Base-by-base conservation (phyloP, 345 rosid genomes). In the Bruguiera sexangula region DNA sequence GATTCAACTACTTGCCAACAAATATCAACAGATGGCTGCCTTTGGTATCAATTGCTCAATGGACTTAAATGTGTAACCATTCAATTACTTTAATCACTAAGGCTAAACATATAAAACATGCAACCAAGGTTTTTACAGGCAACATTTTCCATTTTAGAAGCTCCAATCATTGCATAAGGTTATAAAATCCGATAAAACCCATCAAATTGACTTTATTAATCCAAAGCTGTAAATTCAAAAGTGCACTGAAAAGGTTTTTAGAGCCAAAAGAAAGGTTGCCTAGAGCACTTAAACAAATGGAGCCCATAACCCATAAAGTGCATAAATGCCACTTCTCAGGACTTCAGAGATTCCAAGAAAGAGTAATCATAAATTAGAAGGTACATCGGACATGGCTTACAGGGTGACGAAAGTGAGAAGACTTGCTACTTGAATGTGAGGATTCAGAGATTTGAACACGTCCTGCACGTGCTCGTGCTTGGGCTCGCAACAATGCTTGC, bases 401-500 rank as follows among this genome's bases (percentile, higher is more conserved):
- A 18, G 85, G 91, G 54, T 86, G 85, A 26, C 81, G 90, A 60
- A 78, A 76, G 30, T 85, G 87, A 50, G 93, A 85, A 55, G 98
- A 85, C 70, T 88, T 87, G 76, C 89, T 76, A 60, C 88, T 89
- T 60, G 93, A 81, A 76, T 81, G 78, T n/a, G 94, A 78, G 69
- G 89, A 78, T 69, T 84, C 85, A 55, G 89, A 78, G 34, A 85
- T 55, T 37, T 86, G 85, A 48, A 62, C 71, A 22, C 93, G 85
- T 46, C 81, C 85, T 2, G 85, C 84, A 58, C 93, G 87, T 3
- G 96, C 86, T 56, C 95, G 88, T 56, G 87, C 83, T 79, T 96
- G 97, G 51, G 86, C 89, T 57, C 88, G 85, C 76, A 89, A 71
- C 79, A 92, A 58, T 27, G 95, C 83, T 43, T 90, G 99, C 97